Evolutionary conservation across 2,329 filamentous ascomycete species (phyloP).

Genomic region (Meredithiella fracta): DNA sequence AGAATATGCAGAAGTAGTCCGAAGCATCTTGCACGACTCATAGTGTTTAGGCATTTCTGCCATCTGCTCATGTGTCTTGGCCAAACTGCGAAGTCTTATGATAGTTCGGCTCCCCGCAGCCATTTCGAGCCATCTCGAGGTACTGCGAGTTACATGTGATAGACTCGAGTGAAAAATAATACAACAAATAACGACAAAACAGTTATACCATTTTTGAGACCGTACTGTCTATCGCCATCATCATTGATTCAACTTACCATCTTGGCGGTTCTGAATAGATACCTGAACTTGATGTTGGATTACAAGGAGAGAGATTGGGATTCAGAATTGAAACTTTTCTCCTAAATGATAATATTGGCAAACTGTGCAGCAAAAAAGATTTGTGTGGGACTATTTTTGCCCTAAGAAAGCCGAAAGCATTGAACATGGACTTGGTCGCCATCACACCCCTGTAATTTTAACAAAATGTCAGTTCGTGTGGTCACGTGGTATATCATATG

Average conservation of each 20-base stretch:
- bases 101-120: background rate
- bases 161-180: background rate
- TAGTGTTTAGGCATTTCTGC: conserved; percentile 29
- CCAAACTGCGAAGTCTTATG: conserved; percentile 11
- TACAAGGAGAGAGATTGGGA: conserved; percentile 24
- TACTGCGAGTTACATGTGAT: background rate
- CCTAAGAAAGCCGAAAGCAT: conserved; percentile 21
- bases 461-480: background rate
- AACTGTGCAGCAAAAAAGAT: conserved; percentile 16
- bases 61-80: conserved; percentile 15
- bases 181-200: background rate
- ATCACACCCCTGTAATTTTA: background rate
- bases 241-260: conserved; percentile 46
- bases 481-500: conserved; percentile 1
- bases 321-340: conserved; percentile 12
- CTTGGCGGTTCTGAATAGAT: conserved; percentile 35
- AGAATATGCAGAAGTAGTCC: conserved; percentile 42
- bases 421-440: conserved; percentile 18
- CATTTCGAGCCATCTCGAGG: background rate
- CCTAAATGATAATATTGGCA: conserved; percentile 23
- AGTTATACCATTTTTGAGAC: background rate
- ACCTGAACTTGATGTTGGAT: conserved; percentile 13
- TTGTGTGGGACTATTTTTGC: conserved; percentile 27
- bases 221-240: background rate
- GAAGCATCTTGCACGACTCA: conserved; percentile 99